Conservation (phyloP, 2,329 filamentous ascomycete species). For the Alternaria tenuissima region DNA sequence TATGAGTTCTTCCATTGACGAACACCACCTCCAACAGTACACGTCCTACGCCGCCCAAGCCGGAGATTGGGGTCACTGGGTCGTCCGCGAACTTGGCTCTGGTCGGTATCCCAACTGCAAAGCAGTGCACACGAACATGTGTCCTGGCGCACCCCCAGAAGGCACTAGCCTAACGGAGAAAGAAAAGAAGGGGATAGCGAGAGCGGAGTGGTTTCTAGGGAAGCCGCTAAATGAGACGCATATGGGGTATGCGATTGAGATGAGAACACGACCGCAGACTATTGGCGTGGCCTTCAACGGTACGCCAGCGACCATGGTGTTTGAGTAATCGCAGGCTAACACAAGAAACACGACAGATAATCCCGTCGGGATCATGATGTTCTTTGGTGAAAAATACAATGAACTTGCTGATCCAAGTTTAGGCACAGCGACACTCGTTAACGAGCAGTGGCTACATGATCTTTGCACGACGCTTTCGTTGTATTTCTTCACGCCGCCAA, state of each 20-base stretch:
- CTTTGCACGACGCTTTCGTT: constrained; percentile 36
- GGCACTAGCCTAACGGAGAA: constrained; percentile 40
- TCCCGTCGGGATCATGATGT: constrained; percentile 56
- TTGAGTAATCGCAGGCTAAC: background rate
- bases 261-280: constrained; percentile 55
- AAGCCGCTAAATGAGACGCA: constrained; percentile 46
- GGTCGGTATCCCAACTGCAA: constrained; percentile 48
- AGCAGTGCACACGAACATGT: constrained; percentile 55
- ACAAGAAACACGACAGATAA: constrained; percentile 34
- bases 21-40: constrained; percentile 32
- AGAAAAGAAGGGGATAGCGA: constrained; percentile 43
- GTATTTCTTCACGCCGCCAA: constrained; percentile 51
- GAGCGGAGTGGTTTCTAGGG: constrained; percentile 46
- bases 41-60: constrained; percentile 49
- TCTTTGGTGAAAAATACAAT: constrained; percentile 56
- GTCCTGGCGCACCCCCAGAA: constrained; percentile 48
- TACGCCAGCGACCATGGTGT: background rate
- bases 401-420: constrained; percentile 48
- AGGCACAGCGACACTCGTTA: constrained; percentile 39
- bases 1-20: background rate
- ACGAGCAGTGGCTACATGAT: constrained; percentile 41
- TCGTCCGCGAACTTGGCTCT: constrained; percentile 51
- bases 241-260: constrained; percentile 54
- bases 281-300: constrained; percentile 53
- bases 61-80: constrained; percentile 55